Conservation (phyloP, 1,139 yeast species). For the Kodamaea sp. region DNA sequence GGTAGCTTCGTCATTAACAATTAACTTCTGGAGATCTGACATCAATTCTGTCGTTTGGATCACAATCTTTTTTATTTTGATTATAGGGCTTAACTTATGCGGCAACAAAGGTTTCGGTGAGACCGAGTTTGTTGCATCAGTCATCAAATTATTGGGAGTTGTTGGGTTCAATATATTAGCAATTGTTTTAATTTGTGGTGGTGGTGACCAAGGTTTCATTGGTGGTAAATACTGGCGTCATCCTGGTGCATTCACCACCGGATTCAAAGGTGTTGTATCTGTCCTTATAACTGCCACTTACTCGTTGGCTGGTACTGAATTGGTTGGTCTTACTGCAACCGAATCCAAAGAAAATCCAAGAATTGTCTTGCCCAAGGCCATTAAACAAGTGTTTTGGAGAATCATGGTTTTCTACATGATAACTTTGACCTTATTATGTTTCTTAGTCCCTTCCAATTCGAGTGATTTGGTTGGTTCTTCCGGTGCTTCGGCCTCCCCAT, state of each 20-base stretch:
- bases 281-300: conserved; percentile 43
- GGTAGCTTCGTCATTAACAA: conserved; percentile 68
- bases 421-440: conserved; percentile 39
- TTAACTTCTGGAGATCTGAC: conserved; percentile 57
- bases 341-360: conserved; percentile 39
- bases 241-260: conserved; percentile 65
- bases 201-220: conserved; percentile 52
- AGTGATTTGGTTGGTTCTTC: conserved; percentile 13
- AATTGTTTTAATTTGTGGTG: conserved; percentile 65
- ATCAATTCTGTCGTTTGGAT: conserved; percentile 68
- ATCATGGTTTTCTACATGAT: conserved; percentile 40
- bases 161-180: conserved; percentile 70
- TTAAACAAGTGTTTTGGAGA: conserved; percentile 44
- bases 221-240: conserved; percentile 55
- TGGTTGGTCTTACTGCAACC: conserved; percentile 39
- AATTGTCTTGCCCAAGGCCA: conserved; percentile 38
- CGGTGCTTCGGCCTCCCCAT: conserved; percentile 47
- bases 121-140: conserved; percentile 59
- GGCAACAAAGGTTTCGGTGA: conserved; percentile 67
- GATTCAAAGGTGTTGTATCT: conserved; percentile 50
- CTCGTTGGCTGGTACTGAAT: conserved; percentile 45
- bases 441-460: conserved; percentile 33
- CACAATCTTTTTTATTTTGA: conserved; percentile 55
- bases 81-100: conserved; percentile 52
- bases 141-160: conserved; percentile 59